These are phyloP conservation scores for Beauveria scarabaeidicola DNA, from an alignment of 2,329 filamentous ascomycete species.

Conservation along the genomic window DNA sequence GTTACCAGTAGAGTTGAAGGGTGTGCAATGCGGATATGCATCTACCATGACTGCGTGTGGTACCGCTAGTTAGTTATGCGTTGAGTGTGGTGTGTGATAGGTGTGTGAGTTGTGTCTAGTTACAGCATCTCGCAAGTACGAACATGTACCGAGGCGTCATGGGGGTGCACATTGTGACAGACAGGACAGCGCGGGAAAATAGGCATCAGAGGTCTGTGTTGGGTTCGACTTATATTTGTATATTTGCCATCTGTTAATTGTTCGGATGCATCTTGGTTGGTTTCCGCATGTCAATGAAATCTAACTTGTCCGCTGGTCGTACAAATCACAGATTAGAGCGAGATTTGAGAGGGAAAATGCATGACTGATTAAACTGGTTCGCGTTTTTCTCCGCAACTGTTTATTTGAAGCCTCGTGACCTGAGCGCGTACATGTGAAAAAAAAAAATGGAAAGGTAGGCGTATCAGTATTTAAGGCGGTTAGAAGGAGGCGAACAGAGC, in stretches of 20 bases:
- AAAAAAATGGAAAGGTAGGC: no score
- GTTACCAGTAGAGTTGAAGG: background rate
- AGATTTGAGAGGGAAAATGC: background rate
- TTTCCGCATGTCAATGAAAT: background rate
- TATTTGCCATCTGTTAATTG: background rate
- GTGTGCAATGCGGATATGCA: constrained; percentile 7
- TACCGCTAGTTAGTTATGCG: background rate
- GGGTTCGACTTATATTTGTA: background rate
- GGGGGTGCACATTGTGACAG: background rate
- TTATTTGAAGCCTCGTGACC: no score
- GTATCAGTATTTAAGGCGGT: background rate
- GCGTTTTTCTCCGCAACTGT: no score
- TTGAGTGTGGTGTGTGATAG: background rate
- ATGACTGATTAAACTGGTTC: background rate
- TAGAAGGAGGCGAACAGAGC: background rate
- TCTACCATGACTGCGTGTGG: background rate
- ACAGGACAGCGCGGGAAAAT: background rate
- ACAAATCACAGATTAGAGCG: background rate
- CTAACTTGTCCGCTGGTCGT: background rate
- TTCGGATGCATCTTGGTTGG: background rate
- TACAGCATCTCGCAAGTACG: background rate
- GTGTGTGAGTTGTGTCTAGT: background rate
- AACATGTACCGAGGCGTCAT: background rate
- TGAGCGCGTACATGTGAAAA: no score
- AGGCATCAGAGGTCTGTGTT: background rate